These are phyloP conservation scores for Aspergillus sp. DNA, from an alignment of 2,329 filamentous ascomycete genomes.

Conservation along the genomic window DNA sequence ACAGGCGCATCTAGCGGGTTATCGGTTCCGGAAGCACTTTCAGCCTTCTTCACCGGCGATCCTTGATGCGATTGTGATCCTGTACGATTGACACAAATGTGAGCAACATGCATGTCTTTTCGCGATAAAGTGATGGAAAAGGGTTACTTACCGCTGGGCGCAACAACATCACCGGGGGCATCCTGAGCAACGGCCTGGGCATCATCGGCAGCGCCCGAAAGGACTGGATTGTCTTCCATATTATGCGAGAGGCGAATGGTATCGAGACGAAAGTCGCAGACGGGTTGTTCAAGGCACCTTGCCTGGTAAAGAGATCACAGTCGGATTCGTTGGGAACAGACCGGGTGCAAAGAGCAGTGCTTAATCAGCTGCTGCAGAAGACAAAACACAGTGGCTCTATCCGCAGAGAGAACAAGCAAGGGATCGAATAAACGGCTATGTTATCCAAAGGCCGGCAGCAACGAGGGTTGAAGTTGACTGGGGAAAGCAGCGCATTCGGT, in stretches of 20 bases:
- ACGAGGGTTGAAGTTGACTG: slow-evolving; percentile 16
- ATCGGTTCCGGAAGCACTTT: slow-evolving; percentile 42
- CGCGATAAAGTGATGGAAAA: slow-evolving; percentile 6
- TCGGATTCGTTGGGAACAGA: neutral
- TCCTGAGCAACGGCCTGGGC: slow-evolving; percentile 21
- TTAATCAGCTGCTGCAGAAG: slow-evolving; percentile 1
- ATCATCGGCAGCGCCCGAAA: slow-evolving; percentile 24
- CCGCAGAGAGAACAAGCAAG: neutral
- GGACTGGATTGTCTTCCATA: slow-evolving; percentile 32
- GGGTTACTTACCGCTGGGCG: slow-evolving; percentile 22
- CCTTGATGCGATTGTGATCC: slow-evolving; percentile 28
- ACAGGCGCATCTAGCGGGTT: slow-evolving; percentile 64
- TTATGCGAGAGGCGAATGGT: slow-evolving; percentile 16
- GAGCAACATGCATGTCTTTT: slow-evolving; percentile 6
- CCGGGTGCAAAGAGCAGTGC: slow-evolving; percentile 7
- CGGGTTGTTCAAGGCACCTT: slow-evolving; percentile 25
- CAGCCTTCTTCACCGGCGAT: slow-evolving; percentile 24
- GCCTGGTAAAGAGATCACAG: slow-evolving; percentile 13
- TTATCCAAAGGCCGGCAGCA: neutral
- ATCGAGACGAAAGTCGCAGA: slow-evolving; percentile 23
- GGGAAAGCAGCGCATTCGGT: slow-evolving; percentile 19
- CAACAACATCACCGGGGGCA: slow-evolving; percentile 21
- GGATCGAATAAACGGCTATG: neutral
- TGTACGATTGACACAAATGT: slow-evolving; percentile 14
- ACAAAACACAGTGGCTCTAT: neutral